phyloP scores from a whole-genome alignment of 352 stramenopile species.

The Plasmopara muralis region DNA sequence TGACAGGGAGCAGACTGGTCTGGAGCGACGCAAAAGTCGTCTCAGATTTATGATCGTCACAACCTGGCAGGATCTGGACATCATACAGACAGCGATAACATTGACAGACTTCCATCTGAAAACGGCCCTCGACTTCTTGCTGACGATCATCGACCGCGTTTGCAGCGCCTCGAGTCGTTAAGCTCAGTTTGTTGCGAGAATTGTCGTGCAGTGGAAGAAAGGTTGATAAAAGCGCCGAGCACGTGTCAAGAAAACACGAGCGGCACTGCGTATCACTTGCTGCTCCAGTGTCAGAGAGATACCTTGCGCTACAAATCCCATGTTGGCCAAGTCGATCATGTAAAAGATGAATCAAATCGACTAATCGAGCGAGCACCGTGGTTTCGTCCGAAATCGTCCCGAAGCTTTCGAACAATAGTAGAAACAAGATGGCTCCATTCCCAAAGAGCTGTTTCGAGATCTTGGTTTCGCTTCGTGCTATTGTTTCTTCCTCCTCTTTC shows the following conservation, averaged over 20 bases:
- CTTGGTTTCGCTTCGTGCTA: slow-evolving; percentile 38
- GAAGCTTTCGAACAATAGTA: slow-evolving; percentile 34
- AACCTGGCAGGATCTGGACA: slow-evolving; percentile 50
- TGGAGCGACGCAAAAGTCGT: slow-evolving; percentile 33
- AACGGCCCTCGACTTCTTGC: slow-evolving; percentile 16
- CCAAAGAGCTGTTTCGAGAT: slow-evolving; percentile 40
- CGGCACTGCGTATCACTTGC: slow-evolving; percentile 4
- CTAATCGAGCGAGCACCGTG: slow-evolving; percentile 9
- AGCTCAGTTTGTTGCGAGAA: slow-evolving; percentile 5
- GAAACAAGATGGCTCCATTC: slow-evolving; percentile 44
- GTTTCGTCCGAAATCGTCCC: neutral
- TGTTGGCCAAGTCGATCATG: slow-evolving; percentile 39
- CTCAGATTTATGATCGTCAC: slow-evolving; percentile 53
- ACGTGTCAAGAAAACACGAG: slow-evolving; percentile 41
- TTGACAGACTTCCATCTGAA: slow-evolving; percentile 51
- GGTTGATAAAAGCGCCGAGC: slow-evolving; percentile 28
- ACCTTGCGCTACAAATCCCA: slow-evolving; percentile 39
- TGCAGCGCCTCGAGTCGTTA: slow-evolving; percentile 4
- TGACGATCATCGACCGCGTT: slow-evolving; percentile 9
- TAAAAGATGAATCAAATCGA: slow-evolving; percentile 32
- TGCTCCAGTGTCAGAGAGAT: slow-evolving; percentile 15
- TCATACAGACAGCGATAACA: slow-evolving; percentile 74
- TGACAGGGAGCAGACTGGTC: slow-evolving; percentile 11
- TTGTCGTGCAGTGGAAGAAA: slow-evolving; percentile 16
- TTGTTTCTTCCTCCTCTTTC: slow-evolving; percentile 62